phyloP scores from a whole-genome alignment of 129 eudicot genomes.

The Tagetes patula region DNA sequence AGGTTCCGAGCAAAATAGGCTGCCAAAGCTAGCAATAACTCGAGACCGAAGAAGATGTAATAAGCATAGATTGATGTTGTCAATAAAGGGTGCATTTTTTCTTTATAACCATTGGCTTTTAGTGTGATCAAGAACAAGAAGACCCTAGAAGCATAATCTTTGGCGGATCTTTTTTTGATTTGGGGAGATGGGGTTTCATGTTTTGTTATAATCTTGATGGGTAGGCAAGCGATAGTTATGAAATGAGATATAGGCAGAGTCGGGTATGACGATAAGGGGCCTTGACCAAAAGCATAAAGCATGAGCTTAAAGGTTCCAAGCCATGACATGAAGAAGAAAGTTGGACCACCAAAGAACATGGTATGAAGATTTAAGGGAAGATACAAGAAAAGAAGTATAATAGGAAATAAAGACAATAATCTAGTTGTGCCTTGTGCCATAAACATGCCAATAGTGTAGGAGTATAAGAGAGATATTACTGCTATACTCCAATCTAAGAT shows the following conservation, averaged over 20 bases:
- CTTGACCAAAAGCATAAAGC: constrained; percentile 46
- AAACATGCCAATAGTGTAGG: constrained; percentile 32
- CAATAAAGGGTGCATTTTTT: constrained; percentile 28
- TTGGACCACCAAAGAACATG: constrained; percentile 39
- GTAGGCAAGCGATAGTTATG: constrained; percentile 46
- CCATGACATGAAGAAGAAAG: constrained; percentile 58
- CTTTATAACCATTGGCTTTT: constrained; percentile 28
- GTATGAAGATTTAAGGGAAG: constrained; percentile 51
- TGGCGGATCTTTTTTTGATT: constrained; percentile 7
- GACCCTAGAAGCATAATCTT: constrained; percentile 23
- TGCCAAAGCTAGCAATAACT: constrained; percentile 30
- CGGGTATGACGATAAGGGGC: constrained; percentile 46
- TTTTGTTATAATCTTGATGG: constrained; percentile 36
- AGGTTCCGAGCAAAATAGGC: constrained; percentile 40
- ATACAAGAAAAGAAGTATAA: constrained; percentile 40
- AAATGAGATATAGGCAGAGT: constrained; percentile 40
- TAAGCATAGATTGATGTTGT: constrained; percentile 19
- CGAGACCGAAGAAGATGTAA: constrained; percentile 42
- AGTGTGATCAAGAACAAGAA: constrained; percentile 26
- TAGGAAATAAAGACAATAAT: constrained; percentile 38
- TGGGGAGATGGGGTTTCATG: constrained; percentile 7
- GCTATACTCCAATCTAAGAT: constrained; percentile 40
- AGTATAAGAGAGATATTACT: constrained; percentile 37
- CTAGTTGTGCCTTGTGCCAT: constrained; percentile 42
- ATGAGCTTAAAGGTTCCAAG: constrained; percentile 65